Conservation (phyloP, 371 early-diverging fungal genomes). For the Mortierella sp. region DNA sequence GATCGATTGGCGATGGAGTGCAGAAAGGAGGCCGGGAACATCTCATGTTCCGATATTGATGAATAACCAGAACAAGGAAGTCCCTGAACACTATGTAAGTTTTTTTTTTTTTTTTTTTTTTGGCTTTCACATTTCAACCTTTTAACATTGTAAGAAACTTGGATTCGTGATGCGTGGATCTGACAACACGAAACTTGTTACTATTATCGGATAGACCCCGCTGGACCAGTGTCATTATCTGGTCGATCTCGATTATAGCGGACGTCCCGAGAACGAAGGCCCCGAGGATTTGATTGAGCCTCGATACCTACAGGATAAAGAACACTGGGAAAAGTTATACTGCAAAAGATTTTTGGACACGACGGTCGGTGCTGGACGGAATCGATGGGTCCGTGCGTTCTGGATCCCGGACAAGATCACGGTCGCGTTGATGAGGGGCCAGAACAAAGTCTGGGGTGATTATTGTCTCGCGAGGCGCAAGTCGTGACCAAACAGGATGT, state of each 20-base stretch:
- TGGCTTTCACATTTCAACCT: too few relatives aligned
- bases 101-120: neutral
- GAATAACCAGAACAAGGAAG: conserved; percentile 54
- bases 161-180: too few relatives aligned
- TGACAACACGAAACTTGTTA: neutral
- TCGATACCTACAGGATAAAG: conserved; percentile 44
- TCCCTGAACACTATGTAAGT: conserved; percentile 49
- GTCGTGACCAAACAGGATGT: neutral
- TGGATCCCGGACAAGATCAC: conserved; percentile 45
- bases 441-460: conserved; percentile 50
- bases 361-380: conserved; percentile 37
- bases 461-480: conserved; percentile 52
- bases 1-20: conserved; percentile 52
- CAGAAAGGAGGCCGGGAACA: conserved; percentile 47
- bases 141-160: too few relatives aligned
- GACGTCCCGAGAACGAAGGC: conserved; percentile 14
- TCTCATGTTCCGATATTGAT: conserved; percentile 27
- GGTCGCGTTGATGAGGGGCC: conserved; percentile 43
- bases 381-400: conserved; percentile 49
- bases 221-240: conserved; percentile 50
- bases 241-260: conserved; percentile 47
- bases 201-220: conserved; percentile 25
- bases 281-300: conserved; percentile 29
- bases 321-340: conserved; percentile 43
- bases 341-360: conserved; percentile 48